A percentile compares a stretch with the other conserved stretches of the same genome.
Evolutionary conservation across 257 asterid genomes (phyloP).

Genomic region (Fraxinus cuspidata): DNA sequence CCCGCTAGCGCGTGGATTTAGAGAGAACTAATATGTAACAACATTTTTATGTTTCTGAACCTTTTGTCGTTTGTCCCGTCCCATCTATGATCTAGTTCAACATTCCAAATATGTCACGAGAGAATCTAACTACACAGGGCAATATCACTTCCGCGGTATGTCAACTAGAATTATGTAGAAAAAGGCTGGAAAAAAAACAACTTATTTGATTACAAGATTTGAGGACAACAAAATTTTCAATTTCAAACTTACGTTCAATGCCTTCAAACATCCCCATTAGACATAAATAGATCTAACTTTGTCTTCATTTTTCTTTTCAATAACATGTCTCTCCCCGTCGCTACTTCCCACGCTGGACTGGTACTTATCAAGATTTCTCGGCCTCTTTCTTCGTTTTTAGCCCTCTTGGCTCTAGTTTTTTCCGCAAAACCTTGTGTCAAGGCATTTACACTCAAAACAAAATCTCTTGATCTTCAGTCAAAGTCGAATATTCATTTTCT

Average conservation of each 20-base stretch:
- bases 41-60: too few species aligned
- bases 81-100: too few species aligned
- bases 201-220: slow-evolving; percentile 16
- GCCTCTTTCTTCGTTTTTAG: background rate
- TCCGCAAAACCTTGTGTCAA: background rate
- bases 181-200: background rate
- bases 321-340: background rate
- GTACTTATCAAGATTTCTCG: background rate
- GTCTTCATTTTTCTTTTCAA: background rate
- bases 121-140: too few species aligned
- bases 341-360: background rate
- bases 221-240: slow-evolving; percentile 16
- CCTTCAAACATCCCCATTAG: background rate
- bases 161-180: background rate
- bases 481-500: slow-evolving; percentile 49
- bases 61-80: too few species aligned
- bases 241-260: slow-evolving; percentile 19
- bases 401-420: background rate
- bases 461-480: slow-evolving; percentile 25
- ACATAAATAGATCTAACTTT: background rate
- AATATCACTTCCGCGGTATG: background rate
- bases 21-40: too few species aligned
- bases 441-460: slow-evolving; percentile 7
- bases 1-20: too few species aligned
- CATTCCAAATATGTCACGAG: too few species aligned